phyloP scores from a whole-genome alignment of 768 basidiomycete genomes.

The Pulveroboletus sp. region DNA sequence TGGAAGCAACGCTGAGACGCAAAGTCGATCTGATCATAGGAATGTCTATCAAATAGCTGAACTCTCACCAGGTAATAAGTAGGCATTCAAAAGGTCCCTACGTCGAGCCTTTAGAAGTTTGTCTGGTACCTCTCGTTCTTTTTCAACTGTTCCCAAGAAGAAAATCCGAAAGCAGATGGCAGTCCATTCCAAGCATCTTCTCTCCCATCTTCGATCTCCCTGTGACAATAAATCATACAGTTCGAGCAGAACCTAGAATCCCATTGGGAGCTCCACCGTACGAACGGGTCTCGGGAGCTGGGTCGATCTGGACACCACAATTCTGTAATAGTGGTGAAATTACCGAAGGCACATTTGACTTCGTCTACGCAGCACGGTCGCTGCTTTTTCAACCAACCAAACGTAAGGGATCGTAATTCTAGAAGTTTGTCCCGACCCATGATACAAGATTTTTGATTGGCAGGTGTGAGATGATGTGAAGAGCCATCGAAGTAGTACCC shows the following conservation, averaged over 20 bases:
- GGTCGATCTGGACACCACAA: conserved; percentile 19
- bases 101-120: not conserved
- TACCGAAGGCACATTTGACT: conserved; percentile 19
- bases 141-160: conserved; percentile 9
- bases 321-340: conserved; percentile 19
- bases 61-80: not conserved
- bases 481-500: conserved; percentile 21
- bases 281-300: conserved; percentile 18
- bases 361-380: conserved; percentile 17
- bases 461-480: conserved; percentile 13
- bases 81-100: not conserved
- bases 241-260: conserved; percentile 17
- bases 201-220: conserved; percentile 24
- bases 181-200: conserved; percentile 22
- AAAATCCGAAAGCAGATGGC: conserved; percentile 19
- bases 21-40: not conserved
- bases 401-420: conserved; percentile 17
- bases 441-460: conserved; percentile 23
- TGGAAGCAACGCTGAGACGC: not conserved
- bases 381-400: conserved; percentile 16
- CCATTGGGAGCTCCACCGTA: conserved; percentile 22
- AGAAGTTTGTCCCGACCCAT: conserved; percentile 22
- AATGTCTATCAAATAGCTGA: not conserved
- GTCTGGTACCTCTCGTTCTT: conserved; percentile 4
- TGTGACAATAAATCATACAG: conserved; percentile 20